phyloP scores from a whole-genome alignment of 1,139 yeast genomes.

The Diutina scorzettiae region DNA sequence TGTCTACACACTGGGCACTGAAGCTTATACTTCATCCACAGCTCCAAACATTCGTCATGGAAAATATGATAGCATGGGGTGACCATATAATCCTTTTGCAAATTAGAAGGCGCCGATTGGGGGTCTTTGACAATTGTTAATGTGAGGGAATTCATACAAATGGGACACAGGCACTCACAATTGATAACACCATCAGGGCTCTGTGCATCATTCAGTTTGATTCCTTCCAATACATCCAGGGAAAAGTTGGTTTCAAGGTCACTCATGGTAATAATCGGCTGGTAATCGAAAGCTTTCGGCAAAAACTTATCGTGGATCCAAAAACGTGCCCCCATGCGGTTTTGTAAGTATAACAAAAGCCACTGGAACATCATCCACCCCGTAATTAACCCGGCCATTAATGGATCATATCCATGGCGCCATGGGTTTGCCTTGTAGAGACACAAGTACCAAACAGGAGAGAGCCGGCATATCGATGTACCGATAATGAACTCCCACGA shows the following conservation, averaged over 20 bases:
- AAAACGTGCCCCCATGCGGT: slow-evolving; percentile 65
- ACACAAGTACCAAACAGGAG: slow-evolving; percentile 57
- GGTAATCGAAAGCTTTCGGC: slow-evolving; percentile 77
- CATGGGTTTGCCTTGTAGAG: slow-evolving; percentile 29
- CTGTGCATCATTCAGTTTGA: slow-evolving; percentile 18
- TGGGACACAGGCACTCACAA: slow-evolving; percentile 59
- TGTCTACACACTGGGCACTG: slow-evolving; percentile 93
- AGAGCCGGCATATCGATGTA: slow-evolving; percentile 46
- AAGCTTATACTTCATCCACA: slow-evolving; percentile 86
- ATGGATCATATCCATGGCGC: slow-evolving; percentile 46
- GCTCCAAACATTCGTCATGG: slow-evolving; percentile 77
- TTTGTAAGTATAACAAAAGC: slow-evolving; percentile 45
- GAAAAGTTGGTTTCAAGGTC: slow-evolving; percentile 53
- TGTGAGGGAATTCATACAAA: slow-evolving; percentile 70
- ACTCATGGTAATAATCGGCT: slow-evolving; percentile 44
- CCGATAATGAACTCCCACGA: slow-evolving; percentile 63
- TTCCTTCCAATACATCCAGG: slow-evolving; percentile 22
- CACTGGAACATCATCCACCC: slow-evolving; percentile 51
- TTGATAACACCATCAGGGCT: slow-evolving; percentile 9
- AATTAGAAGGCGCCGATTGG: slow-evolving; percentile 8
- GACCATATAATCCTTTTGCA: slow-evolving; percentile 49
- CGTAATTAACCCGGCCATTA: slow-evolving; percentile 30
- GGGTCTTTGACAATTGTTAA: slow-evolving; percentile 37
- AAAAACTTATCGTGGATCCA: slow-evolving; percentile 65
- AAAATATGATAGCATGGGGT: slow-evolving; percentile 89